A percentile compares a stretch with the other conserved stretches of the same genome.
Evolutionary conservation across 2,329 filamentous ascomycete species (phyloP).

Genomic region (Pyrenophora teres): DNA sequence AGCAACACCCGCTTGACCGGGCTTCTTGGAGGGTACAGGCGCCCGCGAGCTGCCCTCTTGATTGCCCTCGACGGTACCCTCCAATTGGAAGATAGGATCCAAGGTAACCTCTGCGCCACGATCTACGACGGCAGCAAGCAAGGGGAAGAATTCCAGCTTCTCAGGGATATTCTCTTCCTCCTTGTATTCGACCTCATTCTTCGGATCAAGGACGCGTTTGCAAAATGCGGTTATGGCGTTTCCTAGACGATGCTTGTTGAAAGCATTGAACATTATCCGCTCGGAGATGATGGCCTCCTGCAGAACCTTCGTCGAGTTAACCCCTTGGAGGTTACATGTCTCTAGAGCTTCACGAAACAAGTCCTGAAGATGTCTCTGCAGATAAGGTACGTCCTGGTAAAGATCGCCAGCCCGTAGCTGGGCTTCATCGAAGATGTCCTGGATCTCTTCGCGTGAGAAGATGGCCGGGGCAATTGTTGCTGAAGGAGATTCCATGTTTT

Average conservation of each 20-base stretch:
- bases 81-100: slow-evolving; percentile 11
- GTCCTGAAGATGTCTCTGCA: slow-evolving; percentile 6
- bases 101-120: not conserved
- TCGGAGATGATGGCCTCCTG: slow-evolving; percentile 5
- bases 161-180: slow-evolving; percentile 13
- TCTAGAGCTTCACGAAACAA: slow-evolving; percentile 1
- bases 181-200: slow-evolving; percentile 4
- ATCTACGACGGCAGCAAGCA: slow-evolving; percentile 3
- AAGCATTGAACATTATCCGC: slow-evolving; percentile 8
- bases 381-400: slow-evolving; percentile 1
- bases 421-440: slow-evolving; percentile 10
- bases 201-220: not conserved
- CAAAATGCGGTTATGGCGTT: slow-evolving; percentile 4
- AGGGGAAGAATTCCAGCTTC: slow-evolving; percentile 11
- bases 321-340: not conserved
- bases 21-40: not conserved
- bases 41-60: not conserved
- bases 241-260: slow-evolving; percentile 21
- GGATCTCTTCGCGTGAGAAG: slow-evolving; percentile 4
- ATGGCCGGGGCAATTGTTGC: not conserved
- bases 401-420: not conserved
- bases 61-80: not conserved
- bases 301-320: slow-evolving; percentile 6
- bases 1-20: not conserved
- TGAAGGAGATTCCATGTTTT: not conserved